A percentile compares a stretch with the other conserved stretches of the same genome.
phyloP scores from a whole-genome alignment of 441 rosid species.

The Corymbia calophylla region DNA sequence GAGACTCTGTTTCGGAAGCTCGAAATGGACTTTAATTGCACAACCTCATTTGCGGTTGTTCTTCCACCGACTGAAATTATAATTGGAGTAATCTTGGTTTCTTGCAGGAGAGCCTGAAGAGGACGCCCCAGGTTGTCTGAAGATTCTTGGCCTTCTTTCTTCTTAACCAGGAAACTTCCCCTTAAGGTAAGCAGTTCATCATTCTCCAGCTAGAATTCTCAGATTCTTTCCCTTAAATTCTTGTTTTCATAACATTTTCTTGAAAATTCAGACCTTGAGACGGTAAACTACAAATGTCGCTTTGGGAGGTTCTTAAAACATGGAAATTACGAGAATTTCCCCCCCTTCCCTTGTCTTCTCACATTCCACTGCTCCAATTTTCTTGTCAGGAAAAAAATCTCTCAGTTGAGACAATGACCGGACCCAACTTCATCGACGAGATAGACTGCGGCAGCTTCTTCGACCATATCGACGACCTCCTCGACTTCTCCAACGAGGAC shows the following conservation, averaged over 20 bases:
- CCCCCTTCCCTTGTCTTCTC: neutral
- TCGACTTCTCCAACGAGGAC: slow-evolving; percentile 5
- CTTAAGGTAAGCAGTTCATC: neutral
- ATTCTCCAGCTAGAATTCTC: neutral
- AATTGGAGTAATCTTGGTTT: neutral
- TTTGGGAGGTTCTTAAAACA: neutral
- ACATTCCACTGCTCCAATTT: neutral
- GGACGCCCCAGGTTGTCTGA: neutral
- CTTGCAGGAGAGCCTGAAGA: neutral
- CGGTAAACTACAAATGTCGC: neutral
- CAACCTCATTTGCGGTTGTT: neutral
- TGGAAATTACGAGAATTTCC: neutral
- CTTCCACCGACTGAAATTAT: neutral
- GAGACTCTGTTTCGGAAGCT: neutral
- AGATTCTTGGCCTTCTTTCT: neutral
- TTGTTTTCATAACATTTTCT: neutral
- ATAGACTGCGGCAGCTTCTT: slow-evolving; percentile 5
- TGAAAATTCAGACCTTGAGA: neutral
- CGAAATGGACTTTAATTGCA: neutral
- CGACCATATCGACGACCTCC: slow-evolving; percentile 3
- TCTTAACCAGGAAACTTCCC: neutral
- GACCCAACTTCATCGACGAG: neutral
- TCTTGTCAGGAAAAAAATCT: neutral
- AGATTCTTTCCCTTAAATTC: neutral
- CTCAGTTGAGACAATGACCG: neutral